These are phyloP conservation scores for Pleurotus citrinopileatus DNA, from an alignment of 768 basidiomycete genomes.

Conservation along the genomic window DNA sequence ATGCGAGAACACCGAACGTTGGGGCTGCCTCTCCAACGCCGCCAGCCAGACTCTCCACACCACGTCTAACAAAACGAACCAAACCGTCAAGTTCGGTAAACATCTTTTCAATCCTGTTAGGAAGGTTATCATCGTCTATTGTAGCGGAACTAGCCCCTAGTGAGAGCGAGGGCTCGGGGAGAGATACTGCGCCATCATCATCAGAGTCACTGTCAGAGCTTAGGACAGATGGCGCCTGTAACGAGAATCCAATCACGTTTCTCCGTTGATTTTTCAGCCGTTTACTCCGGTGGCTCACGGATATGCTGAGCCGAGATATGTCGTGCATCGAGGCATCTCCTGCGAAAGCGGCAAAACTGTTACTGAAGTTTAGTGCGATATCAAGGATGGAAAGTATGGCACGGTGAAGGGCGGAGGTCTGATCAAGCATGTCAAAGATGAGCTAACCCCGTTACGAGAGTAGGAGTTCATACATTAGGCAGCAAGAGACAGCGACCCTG, in stretches of 20 bases:
- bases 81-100: constrained; percentile 67
- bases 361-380: constrained; percentile 68
- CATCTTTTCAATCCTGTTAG: constrained; percentile 57
- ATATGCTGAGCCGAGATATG: constrained; percentile 45
- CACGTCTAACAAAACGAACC: constrained; percentile 65
- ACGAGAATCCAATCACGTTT: constrained; percentile 63
- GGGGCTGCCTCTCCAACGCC: constrained; percentile 57
- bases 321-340: constrained; percentile 63
- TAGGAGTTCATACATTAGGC: constrained; percentile 39
- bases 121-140: constrained; percentile 45
- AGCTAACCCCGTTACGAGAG: constrained; percentile 5
- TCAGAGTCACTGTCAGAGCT: constrained; percentile 50
- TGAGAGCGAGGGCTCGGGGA: constrained; percentile 38
- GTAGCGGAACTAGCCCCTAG: constrained; percentile 31
- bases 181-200: constrained; percentile 24
- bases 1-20: constrained; percentile 70
- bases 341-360: constrained; percentile 56
- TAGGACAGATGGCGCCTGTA: constrained; percentile 27
- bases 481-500: constrained; percentile 63
- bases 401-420: constrained; percentile 66
- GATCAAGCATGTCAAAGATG: background rate
- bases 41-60: constrained; percentile 66
- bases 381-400: constrained; percentile 71
- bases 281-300: constrained; percentile 60
- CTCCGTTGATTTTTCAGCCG: constrained; percentile 51